Evolutionary conservation across 2,329 filamentous ascomycete genomes (phyloP).

Genomic region (Zasmidium cellare): DNA sequence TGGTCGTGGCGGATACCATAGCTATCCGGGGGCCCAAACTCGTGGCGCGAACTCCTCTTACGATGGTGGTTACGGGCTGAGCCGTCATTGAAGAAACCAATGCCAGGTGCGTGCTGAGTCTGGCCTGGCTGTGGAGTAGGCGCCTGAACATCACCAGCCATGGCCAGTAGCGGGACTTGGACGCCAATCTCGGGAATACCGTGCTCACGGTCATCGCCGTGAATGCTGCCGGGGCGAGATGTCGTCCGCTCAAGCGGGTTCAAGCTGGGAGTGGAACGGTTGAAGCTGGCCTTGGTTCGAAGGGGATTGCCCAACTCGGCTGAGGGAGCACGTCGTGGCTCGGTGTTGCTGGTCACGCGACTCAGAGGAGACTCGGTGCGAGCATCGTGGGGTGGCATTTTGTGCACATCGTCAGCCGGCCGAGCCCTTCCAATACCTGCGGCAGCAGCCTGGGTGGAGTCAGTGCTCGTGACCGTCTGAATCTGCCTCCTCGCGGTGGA

Average conservation of each 20-base stretch:
- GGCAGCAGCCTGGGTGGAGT: conserved; percentile 83
- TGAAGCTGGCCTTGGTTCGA: conserved; percentile 63
- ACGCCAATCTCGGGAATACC: conserved; percentile 91
- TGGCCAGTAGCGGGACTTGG: conserved; percentile 88
- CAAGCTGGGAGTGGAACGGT: conserved; percentile 48
- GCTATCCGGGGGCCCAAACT: conserved; percentile 78
- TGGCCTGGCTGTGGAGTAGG: conserved; percentile 72
- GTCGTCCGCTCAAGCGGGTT: conserved; percentile 40
- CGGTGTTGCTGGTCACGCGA: conserved; percentile 28
- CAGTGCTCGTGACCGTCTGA: conserved; percentile 81
- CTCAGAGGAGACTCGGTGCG: conserved; percentile 19
- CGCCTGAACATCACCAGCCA: conserved; percentile 93
- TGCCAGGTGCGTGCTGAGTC: conserved; percentile 41
- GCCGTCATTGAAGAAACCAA: conserved; percentile 57
- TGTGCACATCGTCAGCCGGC: conserved; percentile 52
- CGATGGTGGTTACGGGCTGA: conserved; percentile 60
- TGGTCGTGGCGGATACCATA: conserved; percentile 89
- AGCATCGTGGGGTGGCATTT: conserved; percentile 23
- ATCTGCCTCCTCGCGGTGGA: conserved; percentile 82
- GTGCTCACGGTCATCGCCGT: conserved; percentile 64
- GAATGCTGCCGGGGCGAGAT: conserved; percentile 56
- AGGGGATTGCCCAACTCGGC: conserved; percentile 52
- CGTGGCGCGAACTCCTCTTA: conserved; percentile 69
- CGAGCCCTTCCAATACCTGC: conserved; percentile 71
- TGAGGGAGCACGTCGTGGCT: conserved; percentile 28